Conservation (phyloP, 1,139 yeast species). For the Candida glucosophila region DNA sequence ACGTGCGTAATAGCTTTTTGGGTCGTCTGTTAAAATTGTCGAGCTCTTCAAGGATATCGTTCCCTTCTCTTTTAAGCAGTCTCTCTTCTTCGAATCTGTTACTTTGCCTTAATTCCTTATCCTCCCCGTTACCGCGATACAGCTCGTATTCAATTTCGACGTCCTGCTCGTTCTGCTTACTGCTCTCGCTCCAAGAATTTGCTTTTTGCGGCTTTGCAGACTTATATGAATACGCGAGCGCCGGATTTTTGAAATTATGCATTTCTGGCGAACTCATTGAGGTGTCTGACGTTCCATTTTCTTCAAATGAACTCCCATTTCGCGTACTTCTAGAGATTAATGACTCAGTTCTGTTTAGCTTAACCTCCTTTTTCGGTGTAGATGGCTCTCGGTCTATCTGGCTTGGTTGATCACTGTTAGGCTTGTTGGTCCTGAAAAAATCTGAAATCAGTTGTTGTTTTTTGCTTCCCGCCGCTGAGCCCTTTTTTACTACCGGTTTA, state of each 20-base stretch:
- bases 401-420: neutral
- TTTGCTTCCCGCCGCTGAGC: constrained; percentile 3
- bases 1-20: too few species aligned
- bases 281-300: constrained; percentile 17
- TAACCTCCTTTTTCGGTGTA: constrained; percentile 13
- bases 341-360: constrained; percentile 12
- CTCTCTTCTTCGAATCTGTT: too few species aligned
- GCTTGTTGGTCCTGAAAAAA: constrained; percentile 8
- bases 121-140: constrained; percentile 2
- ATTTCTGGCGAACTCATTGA: constrained; percentile 25
- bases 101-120: neutral
- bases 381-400: constrained; percentile 2
- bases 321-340: constrained; percentile 11
- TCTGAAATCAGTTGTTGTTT: constrained; percentile 11
- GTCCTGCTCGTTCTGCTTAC: constrained; percentile 3
- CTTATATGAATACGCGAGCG: constrained; percentile 8
- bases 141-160: constrained; percentile 3
- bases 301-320: constrained; percentile 17
- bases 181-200: constrained; percentile 8
- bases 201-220: neutral
- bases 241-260: constrained; percentile 18
- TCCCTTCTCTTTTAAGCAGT: too few species aligned
- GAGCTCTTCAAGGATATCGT: too few species aligned
- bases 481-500: constrained; percentile 6
- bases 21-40: too few species aligned